Base-by-base conservation (phyloP, 108 stramenopile genomes). In the Skeletonema tropicum region DNA sequence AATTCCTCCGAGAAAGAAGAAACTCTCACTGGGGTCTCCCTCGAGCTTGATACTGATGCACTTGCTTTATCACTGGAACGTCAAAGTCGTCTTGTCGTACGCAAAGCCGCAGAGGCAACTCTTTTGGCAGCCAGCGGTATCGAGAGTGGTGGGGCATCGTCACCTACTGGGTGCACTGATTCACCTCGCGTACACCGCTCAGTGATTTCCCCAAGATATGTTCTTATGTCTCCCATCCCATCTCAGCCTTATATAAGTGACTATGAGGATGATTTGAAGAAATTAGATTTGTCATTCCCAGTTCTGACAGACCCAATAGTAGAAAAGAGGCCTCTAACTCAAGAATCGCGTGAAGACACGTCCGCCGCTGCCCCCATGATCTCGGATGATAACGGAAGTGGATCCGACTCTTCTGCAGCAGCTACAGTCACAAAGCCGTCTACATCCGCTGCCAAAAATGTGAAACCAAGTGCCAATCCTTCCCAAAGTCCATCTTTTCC, bases 1-100 rank as follows among this genome's bases (percentile, higher is more conserved):
- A 52, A 31, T 23, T 65, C 61, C 12, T 17, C 35, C 7, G 74
- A 58, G 36, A 86, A 80, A 45, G 71, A 77, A 13, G 74, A 66
- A 39, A 71, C 35, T 13, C 88, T 94, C 32, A 67, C 76, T 10
- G 88, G 84, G 45, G 89, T 92, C 1, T 73, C 67, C 35, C 79
- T 94, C 17, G 83, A 88, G 17, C 67, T 94, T 57, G 85, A 94
- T 68, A 94, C 94, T 7, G 84, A 85, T 45, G 89, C 89, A 36
- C 76, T 94, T 26, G 94, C 94, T 15, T 67, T 86, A 11, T 90
- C 89, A 80, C 77, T 94, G 60, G 94, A 94, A 66, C 82, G 83
- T 57, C 86, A 90, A 42, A 89, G 89, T 72, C 89, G 94, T 36
- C 75, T 76, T 6, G 87, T 90, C 17, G 90, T 92, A 41, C 88